phyloP scores from a whole-genome alignment of 495 filamentous ascomycete genomes.

The Recurvomyces mirabilis region DNA sequence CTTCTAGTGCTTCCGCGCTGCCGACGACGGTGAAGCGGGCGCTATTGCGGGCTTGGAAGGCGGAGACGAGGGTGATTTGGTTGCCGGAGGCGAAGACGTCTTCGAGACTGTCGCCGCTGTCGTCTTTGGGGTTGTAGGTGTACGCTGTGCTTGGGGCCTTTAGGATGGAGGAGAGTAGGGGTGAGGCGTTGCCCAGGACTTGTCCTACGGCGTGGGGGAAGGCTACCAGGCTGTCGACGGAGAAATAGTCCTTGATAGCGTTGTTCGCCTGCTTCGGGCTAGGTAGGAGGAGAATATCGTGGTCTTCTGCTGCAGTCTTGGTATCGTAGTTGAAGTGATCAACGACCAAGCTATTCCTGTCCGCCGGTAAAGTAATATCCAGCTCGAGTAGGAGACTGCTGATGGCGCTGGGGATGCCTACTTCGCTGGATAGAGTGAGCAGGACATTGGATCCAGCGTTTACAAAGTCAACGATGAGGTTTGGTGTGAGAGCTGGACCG shows the following conservation, averaged over 20 bases:
- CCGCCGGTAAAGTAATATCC: slow-evolving; percentile 79
- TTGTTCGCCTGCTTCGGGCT: slow-evolving; percentile 40
- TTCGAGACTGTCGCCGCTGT: slow-evolving; percentile 51
- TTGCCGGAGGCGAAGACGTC: slow-evolving; percentile 72
- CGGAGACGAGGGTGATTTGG: slow-evolving; percentile 71
- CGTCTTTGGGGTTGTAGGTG: slow-evolving; percentile 89
- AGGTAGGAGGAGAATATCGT: slow-evolving; percentile 76
- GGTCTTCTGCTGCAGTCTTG: slow-evolving; percentile 60
- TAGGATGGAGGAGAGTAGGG: slow-evolving; percentile 69
- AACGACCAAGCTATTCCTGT: slow-evolving; percentile 69
- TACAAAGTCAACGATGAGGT: slow-evolving; percentile 79
- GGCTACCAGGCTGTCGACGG: slow-evolving; percentile 57
- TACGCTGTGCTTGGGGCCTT: slow-evolving; percentile 75
- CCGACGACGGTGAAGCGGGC: slow-evolving; percentile 83
- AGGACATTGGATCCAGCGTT: slow-evolving; percentile 88
- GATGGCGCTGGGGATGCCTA: slow-evolving; percentile 61
- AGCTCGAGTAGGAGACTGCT: slow-evolving; percentile 80
- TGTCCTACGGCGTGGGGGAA: slow-evolving; percentile 73
- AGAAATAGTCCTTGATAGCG: slow-evolving; percentile 72
- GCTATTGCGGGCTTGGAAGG: slow-evolving; percentile 84
- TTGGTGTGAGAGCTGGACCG: slow-evolving; percentile 76
- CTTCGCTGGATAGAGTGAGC: slow-evolving; percentile 66
- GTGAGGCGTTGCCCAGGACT: slow-evolving; percentile 60
- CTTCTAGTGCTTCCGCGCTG: slow-evolving; percentile 71
- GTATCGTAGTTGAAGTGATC: slow-evolving; percentile 95